Percentiles rank a stretch among this genome's conserved stretches.
Evolutionary conservation across 2,329 filamentous ascomycete genomes (phyloP).

Genomic region (Intubia oerlemansii): DNA sequence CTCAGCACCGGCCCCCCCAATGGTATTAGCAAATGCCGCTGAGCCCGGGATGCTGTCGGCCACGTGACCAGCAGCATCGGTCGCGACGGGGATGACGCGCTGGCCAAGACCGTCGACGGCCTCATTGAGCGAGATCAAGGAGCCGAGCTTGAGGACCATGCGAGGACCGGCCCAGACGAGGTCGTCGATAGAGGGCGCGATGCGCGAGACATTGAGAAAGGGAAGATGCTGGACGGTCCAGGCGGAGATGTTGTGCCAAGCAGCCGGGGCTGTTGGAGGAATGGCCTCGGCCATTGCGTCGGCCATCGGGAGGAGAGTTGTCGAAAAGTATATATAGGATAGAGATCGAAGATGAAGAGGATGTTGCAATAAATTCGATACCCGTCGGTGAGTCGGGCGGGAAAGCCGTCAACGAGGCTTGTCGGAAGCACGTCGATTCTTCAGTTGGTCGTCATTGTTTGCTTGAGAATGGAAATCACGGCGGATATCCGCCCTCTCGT

Average conservation of each 20-base stretch:
- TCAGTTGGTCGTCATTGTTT: no score
- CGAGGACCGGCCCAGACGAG: constrained; percentile 48
- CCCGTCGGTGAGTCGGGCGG: no score
- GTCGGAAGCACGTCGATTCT: no score
- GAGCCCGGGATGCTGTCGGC: constrained; percentile 21
- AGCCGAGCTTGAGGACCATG: constrained; percentile 45
- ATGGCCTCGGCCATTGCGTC: constrained; percentile 8
- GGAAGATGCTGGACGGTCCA: constrained; percentile 26
- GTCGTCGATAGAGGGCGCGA: constrained; percentile 44
- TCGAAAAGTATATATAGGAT: neutral
- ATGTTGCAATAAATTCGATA: no score
- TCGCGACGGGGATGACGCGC: constrained; percentile 36
- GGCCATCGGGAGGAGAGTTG: neutral
- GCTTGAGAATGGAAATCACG: no score
- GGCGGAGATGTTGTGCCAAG: constrained; percentile 31
- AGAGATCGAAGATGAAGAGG: no score
- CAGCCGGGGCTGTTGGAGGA: constrained; percentile 10
- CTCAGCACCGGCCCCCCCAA: constrained; percentile 16
- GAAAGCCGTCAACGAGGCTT: no score
- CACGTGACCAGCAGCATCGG: constrained; percentile 17
- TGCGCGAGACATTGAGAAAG: constrained; percentile 24
- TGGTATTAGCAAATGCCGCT: constrained; percentile 14
- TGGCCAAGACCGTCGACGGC: constrained; percentile 21
- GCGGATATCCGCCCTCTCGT: no score
- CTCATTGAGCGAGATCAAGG: constrained; percentile 38